Percentiles rank a stretch among this genome's conserved stretches.
Conservation (phyloP, 176 grass and related monocot species). For the Lolium perenne region DNA sequence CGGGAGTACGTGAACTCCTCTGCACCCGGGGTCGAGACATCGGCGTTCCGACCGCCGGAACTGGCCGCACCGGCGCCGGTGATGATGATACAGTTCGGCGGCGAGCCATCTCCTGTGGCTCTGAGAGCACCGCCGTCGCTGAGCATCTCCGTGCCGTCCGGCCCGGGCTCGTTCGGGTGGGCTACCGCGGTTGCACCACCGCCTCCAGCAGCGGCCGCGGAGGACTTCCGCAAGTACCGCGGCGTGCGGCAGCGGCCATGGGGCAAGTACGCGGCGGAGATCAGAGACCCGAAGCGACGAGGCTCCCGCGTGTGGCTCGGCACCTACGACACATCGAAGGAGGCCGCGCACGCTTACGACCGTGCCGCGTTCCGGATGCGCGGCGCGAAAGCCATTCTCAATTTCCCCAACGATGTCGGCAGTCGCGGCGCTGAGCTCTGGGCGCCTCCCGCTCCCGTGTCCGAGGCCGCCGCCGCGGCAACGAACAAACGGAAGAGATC, state of each 20-base stretch:
- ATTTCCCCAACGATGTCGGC: slow-evolving; percentile 83
- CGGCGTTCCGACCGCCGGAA: slow-evolving; percentile 29
- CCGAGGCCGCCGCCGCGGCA: not conserved
- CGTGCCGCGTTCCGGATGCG: slow-evolving; percentile 76
- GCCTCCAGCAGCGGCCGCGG: not conserved
- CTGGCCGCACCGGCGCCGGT: not conserved
- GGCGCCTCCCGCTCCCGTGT: not conserved
- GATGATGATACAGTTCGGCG: slow-evolving; percentile 52
- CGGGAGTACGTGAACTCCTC: slow-evolving; percentile 29
- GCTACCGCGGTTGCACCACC: not conserved
- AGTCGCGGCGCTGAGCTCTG: slow-evolving; percentile 40
- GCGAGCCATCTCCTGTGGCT: slow-evolving; percentile 22
- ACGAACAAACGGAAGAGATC: slow-evolving; percentile 45
- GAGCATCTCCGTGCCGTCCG: slow-evolving; percentile 41
- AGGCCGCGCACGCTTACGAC: slow-evolving; percentile 81
- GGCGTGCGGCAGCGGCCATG: slow-evolving; percentile 71
- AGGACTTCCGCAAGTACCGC: slow-evolving; percentile 68
- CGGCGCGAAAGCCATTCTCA: slow-evolving; percentile 80
- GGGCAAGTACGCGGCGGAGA: slow-evolving; percentile 93
- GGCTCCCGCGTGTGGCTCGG: slow-evolving; percentile 88
- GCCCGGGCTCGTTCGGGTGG: slow-evolving; percentile 37
- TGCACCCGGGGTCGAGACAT: not conserved
- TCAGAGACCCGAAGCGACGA: slow-evolving; percentile 71
- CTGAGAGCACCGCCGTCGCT: slow-evolving; percentile 18
- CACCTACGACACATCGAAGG: slow-evolving; percentile 70